Base-by-base conservation (phyloP, 2,329 filamentous ascomycete species). In the Pseudogymnoascus sp. region DNA sequence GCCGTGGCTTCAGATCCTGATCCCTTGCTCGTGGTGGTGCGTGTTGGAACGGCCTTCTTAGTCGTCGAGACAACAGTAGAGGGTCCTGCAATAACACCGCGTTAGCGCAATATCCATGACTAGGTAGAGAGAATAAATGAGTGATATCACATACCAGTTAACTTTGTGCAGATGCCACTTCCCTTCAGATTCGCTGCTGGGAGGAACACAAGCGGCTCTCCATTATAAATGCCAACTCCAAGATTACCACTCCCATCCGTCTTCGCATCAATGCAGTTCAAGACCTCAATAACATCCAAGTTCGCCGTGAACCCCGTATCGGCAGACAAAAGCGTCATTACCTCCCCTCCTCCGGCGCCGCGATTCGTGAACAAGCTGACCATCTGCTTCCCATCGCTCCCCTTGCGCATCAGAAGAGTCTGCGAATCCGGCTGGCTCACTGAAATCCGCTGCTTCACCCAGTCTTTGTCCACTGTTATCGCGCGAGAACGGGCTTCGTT, bases 401-500 rank as follows among this genome's bases (percentile, higher is more conserved):
- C 49, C 28, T 55, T 55, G 28, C 49, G 49, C 49, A 55, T 55
- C n/a, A 55, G 9, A 28, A 55, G 28, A 1, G 49, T 55, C 49
- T 55, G 49, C 2, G 25, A 2, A 33, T 55, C 49, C 7, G 49
- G 49, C n/a, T 18, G 49, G 49, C 25, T 55, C n/a, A 55, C 25
- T 1, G 49, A 33, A 18, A 55, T 55, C n/a, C 49, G 25, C 25
- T 55, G n/a, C 8, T 31, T 55, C 5, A 33, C 49, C 49, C 49
- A 55, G 11, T 55, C 49, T 28, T 55, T 55, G 49, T 55, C 49
- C n/a, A 55, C 49, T 33, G 25, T 18, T 12, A 55, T 55, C 1
- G 49, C 49, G 28, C 49, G 49, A 18, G 49, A 55, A 18, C 80
- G 79, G 31, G 80, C 75, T 14, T 72, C 70, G 65, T 83, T 83